Evolutionary conservation across 2,329 filamentous ascomycete species (phyloP).

Genomic region (Fusarium torulosum): DNA sequence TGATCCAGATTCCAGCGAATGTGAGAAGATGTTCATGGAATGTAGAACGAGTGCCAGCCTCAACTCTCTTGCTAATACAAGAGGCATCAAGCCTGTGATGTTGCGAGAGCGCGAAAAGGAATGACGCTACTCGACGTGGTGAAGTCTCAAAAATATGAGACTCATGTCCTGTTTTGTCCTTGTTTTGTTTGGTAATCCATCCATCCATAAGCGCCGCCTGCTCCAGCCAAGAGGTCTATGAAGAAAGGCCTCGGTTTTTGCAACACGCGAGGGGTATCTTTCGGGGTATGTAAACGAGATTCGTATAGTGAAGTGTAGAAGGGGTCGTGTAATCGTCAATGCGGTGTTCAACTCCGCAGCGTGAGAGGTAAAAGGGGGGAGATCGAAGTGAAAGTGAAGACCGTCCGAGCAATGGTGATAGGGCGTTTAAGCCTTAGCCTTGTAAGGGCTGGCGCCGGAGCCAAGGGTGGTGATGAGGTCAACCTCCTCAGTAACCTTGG

Average conservation of each 20-base stretch:
- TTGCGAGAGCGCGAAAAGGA: constrained; percentile 30
- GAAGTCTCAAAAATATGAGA: constrained; percentile 6
- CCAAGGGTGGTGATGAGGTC: constrained; percentile 67
- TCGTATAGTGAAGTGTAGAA: constrained; percentile 36
- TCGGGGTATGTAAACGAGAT: constrained; percentile 45
- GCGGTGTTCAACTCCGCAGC: constrained; percentile 48
- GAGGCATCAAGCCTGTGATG: constrained; percentile 48
- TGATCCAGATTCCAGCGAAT: constrained; percentile 40
- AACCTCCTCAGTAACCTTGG: constrained; percentile 62
- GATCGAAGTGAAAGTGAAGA: constrained; percentile 23
- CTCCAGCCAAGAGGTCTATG: constrained; percentile 48
- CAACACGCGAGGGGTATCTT: constrained; percentile 49
- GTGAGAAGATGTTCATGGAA: constrained; percentile 44
- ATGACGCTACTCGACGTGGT: constrained; percentile 22
- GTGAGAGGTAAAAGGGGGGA: constrained; percentile 22
- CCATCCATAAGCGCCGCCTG: constrained; percentile 46
- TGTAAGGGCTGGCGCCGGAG: constrained; percentile 47
- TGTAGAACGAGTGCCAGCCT: constrained; percentile 50
- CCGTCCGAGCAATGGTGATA: constrained; percentile 27
- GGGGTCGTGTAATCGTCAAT: constrained; percentile 46
- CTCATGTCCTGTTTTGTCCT: constrained; percentile 27
- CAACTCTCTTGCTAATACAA: constrained; percentile 42
- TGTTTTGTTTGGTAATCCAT: constrained; percentile 39
- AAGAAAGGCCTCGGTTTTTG: constrained; percentile 42
- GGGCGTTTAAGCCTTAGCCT: constrained; percentile 27